Evolutionary conservation across 306 rosid genomes (phyloP), one percentile per base, ranked within the genome.

Genomic region (Pterocarpus macrocarpus): DNA sequence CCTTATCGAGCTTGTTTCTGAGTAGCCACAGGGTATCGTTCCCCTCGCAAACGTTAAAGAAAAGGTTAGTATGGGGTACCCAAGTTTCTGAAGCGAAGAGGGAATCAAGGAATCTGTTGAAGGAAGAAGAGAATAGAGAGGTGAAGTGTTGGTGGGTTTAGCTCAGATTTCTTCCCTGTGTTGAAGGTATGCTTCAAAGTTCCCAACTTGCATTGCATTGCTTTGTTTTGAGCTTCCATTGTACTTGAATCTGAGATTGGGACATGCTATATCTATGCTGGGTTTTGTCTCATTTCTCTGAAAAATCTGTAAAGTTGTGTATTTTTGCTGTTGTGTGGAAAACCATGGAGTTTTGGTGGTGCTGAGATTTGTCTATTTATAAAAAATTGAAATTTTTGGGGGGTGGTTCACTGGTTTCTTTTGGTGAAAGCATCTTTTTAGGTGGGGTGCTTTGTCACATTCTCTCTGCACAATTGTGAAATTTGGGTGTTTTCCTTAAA

Each of bases 171-270:
- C 89, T 75, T 86, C 76, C 44, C 9, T 81, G 84, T 69, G 73
- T 57, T 81, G 56, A 77, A 83, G 92, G 91, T 83, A 81, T 73
- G 87, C 64, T 57, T 16, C 28, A 55, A 55, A 79, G 80, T 72
- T 79, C 11, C 17, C n/a, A 47, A 52, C 85, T 80, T 79, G 84
- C 87, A 70, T 81, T 84, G 61, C 74, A 39, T 67, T 80, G 71
- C 32, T 44, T 64, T 44, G 30, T 70, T 8, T 7, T 79, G 17
- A 65, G n/a, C 82, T 84, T 69, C 75, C 43, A n/a, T 59, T 64
- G 82, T 70, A 45, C 87, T 84, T 84, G 89, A 87, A 88, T 91
- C 92, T 90, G 78, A 78, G 90, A 84, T 85, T 87, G 81, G 80
- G 36, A 81, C 71, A 76, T 84, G 87, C 79, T 71, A 80, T 74